Percentiles rank a stretch among this genome's conserved stretches.
These are phyloP conservation scores for Arachis hypogaea DNA, from an alignment of 306 rosid genomes.

Conservation along the genomic window DNA sequence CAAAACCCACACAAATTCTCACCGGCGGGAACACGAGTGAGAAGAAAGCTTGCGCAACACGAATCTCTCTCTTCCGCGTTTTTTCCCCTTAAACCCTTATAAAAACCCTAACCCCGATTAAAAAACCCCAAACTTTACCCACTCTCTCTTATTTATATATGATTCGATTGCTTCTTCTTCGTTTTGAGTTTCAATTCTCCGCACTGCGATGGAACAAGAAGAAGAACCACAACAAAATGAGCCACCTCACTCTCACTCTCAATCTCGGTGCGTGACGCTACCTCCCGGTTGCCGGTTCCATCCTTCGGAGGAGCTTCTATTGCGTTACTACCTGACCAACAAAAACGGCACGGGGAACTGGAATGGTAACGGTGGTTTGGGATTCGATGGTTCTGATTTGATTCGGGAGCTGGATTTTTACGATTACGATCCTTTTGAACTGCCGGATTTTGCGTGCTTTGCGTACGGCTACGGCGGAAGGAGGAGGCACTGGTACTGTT, in stretches of 20 bases:
- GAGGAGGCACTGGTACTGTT: conserved; percentile 68
- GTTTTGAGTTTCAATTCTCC: too few relatives aligned
- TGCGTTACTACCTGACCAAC: conserved; percentile 51
- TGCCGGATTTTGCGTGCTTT: conserved; percentile 56
- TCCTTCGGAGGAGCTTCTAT: conserved; percentile 71
- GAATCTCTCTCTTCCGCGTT: background rate
- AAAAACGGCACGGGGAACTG: conserved; percentile 40
- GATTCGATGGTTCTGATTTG: conserved; percentile 43
- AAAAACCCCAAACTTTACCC: conserved; percentile 8
- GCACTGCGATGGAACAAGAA: conserved; percentile 8
- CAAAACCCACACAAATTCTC: background rate
- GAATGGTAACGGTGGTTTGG: conserved; percentile 10
- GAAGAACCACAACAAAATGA: background rate
- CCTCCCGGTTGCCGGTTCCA: conserved; percentile 63
- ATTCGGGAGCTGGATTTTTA: conserved; percentile 60
- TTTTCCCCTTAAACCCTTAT: background rate
- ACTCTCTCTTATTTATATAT: background rate
- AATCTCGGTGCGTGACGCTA: conserved; percentile 2
- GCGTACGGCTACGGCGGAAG: conserved; percentile 54
- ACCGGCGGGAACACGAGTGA: conserved; percentile 23
- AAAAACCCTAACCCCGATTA: background rate
- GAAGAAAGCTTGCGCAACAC: conserved; percentile 24
- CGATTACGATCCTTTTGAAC: conserved; percentile 52
- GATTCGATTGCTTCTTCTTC: background rate
- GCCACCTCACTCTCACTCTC: conserved; percentile 5